A percentile compares a stretch with the other conserved stretches of the same genome.
Evolutionary conservation across 2,329 filamentous ascomycete genomes (phyloP).

Genomic region (Colletotrichum musae): DNA sequence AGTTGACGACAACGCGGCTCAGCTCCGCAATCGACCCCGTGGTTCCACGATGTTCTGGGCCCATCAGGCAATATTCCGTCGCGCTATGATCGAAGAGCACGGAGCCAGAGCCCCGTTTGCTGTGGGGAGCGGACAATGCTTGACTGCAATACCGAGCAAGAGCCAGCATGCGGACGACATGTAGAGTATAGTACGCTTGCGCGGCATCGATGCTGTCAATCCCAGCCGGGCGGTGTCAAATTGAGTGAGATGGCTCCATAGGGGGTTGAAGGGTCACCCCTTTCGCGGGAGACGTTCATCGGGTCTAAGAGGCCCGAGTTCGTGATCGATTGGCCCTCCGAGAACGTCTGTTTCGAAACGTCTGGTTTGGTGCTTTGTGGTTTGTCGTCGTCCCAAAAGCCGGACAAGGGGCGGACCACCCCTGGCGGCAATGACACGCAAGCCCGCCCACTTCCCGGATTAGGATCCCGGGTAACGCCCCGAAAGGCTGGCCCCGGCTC

Average conservation of each 20-base stretch:
- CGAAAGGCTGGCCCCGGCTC: conserved; percentile 26
- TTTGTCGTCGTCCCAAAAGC: background rate
- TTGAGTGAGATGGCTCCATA: conserved; percentile 31
- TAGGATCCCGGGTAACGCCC: conserved; percentile 25
- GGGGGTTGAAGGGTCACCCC: conserved; percentile 3
- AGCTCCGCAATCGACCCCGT: conserved; percentile 27
- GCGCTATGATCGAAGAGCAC: conserved; percentile 22
- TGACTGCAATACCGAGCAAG: conserved; percentile 1
- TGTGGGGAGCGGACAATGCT: conserved; percentile 13
- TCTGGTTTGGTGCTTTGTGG: conserved; percentile 11
- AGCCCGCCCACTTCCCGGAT: conserved; percentile 38
- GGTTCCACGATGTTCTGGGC: conserved; percentile 19
- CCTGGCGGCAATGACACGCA: conserved; percentile 19
- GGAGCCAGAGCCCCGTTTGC: conserved; percentile 15
- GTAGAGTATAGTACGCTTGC: conserved; percentile 29
- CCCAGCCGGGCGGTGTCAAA: conserved; percentile 27
- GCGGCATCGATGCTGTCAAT: conserved; percentile 16
- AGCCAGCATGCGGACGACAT: background rate
- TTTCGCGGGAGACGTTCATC: conserved; percentile 23
- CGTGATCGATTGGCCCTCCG: conserved; percentile 23
- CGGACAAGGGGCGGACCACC: too few relatives aligned
- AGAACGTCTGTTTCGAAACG: conserved; percentile 34
- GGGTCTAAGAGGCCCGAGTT: conserved; percentile 10
- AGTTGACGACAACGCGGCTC: conserved; percentile 20
- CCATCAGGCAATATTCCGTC: conserved; percentile 13